A percentile compares a stretch with the other conserved stretches of the same genome.
Evolutionary conservation across 495 filamentous ascomycete species (phyloP).

Genomic region (Hypomontagnella submonticulosa): DNA sequence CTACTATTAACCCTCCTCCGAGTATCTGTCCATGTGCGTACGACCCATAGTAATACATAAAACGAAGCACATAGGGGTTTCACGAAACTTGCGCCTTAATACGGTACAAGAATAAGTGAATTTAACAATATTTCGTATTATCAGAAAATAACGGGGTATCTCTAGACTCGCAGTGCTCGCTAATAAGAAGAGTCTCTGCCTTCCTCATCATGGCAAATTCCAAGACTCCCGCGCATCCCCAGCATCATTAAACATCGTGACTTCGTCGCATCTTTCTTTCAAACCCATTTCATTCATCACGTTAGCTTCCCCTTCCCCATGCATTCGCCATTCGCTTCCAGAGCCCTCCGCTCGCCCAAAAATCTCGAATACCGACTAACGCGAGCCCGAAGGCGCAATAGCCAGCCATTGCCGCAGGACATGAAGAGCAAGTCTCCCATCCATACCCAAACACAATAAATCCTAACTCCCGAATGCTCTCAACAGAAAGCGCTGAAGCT

Average conservation of each 20-base stretch:
- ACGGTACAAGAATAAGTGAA: neutral
- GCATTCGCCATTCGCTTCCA: slow-evolving; percentile 36
- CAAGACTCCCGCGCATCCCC: slow-evolving; percentile 11
- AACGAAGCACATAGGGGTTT: neutral
- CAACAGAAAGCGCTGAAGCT: slow-evolving; percentile 15
- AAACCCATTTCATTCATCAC: slow-evolving; percentile 29
- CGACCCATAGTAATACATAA: too few relatives aligned
- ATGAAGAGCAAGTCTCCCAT: slow-evolving; percentile 28
- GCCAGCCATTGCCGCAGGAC: slow-evolving; percentile 30
- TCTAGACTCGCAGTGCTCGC: slow-evolving; percentile 40
- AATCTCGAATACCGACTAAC: slow-evolving; percentile 21
- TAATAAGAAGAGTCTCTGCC: slow-evolving; percentile 23
- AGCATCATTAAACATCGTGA: slow-evolving; percentile 35
- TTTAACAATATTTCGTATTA: slow-evolving; percentile 37
- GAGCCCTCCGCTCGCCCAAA: slow-evolving; percentile 40
- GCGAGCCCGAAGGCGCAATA: slow-evolving; percentile 18
- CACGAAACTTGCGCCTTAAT: neutral
- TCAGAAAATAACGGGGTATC: slow-evolving; percentile 47
- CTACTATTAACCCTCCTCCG: too few relatives aligned
- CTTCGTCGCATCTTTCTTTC: slow-evolving; percentile 20
- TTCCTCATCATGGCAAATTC: slow-evolving; percentile 32
- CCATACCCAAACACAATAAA: slow-evolving; percentile 9
- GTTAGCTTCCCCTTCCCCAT: neutral
- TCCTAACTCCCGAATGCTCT: slow-evolving; percentile 21
- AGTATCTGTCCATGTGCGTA: too few relatives aligned